Conservation (phyloP, 306 rosid genomes). For the Alnus rubra region DNA sequence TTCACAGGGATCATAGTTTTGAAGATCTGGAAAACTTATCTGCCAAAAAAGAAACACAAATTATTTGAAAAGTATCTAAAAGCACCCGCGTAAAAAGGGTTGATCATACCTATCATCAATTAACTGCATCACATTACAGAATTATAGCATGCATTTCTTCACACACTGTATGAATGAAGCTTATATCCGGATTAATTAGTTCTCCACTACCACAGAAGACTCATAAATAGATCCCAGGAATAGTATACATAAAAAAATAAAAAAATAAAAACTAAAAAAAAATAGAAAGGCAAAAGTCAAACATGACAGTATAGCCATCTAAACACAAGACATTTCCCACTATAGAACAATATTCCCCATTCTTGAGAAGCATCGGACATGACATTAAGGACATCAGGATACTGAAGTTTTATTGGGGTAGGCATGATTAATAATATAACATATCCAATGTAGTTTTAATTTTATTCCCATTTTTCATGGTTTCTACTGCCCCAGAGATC, state of each 20-base stretch:
- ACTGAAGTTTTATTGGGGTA: not conserved
- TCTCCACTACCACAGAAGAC: too few species aligned
- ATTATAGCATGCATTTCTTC: not conserved
- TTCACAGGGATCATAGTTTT: slow-evolving; percentile 51
- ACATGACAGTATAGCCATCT: not conserved
- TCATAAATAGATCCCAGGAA: too few species aligned
- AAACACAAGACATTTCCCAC: not conserved
- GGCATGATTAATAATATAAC: not conserved
- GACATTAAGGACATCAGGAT: not conserved
- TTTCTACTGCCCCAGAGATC: not conserved
- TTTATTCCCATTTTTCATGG: not conserved
- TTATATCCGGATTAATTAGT: too few species aligned
- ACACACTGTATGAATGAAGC: not conserved
- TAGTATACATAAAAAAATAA: not conserved
- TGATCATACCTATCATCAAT: slow-evolving; percentile 17
- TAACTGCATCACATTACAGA: slow-evolving; percentile 10
- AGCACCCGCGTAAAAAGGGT: slow-evolving; percentile 19
- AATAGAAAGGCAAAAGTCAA: not conserved
- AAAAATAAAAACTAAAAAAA: not conserved
- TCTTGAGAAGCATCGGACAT: not conserved
- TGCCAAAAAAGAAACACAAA: slow-evolving; percentile 29
- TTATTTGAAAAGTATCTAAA: slow-evolving; percentile 4
- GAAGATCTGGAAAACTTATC: slow-evolving; percentile 56
- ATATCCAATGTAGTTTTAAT: not conserved
- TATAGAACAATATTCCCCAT: not conserved